Evolutionary conservation across 2,329 filamentous ascomycete genomes (phyloP), one percentile per base, ranked within the genome.

Genomic region (Pseudodiploospora longispora): DNA sequence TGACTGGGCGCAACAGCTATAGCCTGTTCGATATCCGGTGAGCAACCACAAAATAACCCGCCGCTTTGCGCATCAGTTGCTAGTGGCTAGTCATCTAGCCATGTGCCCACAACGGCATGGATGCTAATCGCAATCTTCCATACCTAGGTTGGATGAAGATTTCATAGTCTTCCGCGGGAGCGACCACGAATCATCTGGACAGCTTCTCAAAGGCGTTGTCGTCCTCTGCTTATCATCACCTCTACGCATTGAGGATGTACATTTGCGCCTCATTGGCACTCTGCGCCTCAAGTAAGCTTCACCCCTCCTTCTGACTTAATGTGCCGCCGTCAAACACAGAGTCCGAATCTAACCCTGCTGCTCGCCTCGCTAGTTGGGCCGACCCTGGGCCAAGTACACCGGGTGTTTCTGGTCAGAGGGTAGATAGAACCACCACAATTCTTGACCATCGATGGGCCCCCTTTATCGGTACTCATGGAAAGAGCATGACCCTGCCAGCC

Each of bases 151-250:
- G 48, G 84, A 90, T 42, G 83, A 84, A 57, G 82, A 87, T 56
- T 85, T 90, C 46, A 78, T 91, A 47, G 82, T 91, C 30, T 83
- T 93, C 50, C 82, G 86, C 42, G 87, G 87, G 48, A 75, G 69
- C 53, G 82, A 87, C 45, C 74, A 85, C 59, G 87, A 91, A 59
- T 84, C 86, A 38, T 78, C 84, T 36, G 86, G 83, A 49, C 85
- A 87, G 55, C 66, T 86, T 43, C 67, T 93, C 52, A 85, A 83
- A 57, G 87, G 87, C 38, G 78, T 77, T 27, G 67, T 91, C 30
- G 82, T 90, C 32, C 70, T 91, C 32, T 90, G 85, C 57, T 70
- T 91, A 32, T 78, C 80, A 27, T 72, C 83, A 35, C 70, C 82
- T 1, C 66, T 90, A 47, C 82, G 78, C 46, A 76, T 88, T 31